A percentile compares a stretch with the other conserved stretches of the same genome.
phyloP scores from a whole-genome alignment of 805 yeast species.

The Komagataella populi region DNA sequence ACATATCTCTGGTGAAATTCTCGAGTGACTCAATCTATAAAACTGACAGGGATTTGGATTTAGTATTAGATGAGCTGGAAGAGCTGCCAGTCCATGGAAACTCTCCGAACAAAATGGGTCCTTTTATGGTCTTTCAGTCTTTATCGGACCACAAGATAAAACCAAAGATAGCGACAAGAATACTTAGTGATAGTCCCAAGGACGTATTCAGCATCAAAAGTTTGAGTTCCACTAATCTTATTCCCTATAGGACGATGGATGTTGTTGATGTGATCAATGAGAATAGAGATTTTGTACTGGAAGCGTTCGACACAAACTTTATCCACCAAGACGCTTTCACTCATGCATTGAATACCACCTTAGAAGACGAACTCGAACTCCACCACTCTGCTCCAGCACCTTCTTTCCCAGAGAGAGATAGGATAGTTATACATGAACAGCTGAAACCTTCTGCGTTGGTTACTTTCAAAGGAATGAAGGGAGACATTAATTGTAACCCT shows the following conservation, averaged over 20 bases:
- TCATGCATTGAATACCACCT: neutral
- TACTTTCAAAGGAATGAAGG: constrained; percentile 14
- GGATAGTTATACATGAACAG: constrained; percentile 15
- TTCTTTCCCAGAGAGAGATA: constrained; percentile 15
- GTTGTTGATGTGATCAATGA: neutral
- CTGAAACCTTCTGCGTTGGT: constrained; percentile 15
- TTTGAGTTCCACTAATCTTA: neutral
- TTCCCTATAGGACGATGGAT: neutral
- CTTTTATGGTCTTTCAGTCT: neutral
- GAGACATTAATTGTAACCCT: constrained; percentile 9
- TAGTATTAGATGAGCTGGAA: constrained; percentile 16
- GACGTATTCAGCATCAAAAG: neutral
- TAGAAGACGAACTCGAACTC: neutral
- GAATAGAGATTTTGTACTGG: neutral
- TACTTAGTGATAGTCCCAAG: neutral
- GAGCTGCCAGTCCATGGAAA: constrained; percentile 1
- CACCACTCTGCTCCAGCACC: neutral
- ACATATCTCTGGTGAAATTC: constrained; percentile 27
- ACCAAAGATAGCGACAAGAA: neutral
- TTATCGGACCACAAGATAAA: neutral
- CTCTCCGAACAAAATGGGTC: neutral
- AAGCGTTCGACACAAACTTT: neutral
- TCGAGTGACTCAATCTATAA: constrained; percentile 20
- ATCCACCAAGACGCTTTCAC: neutral
- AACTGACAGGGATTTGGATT: constrained; percentile 25